Percentiles rank a stretch among this genome's conserved stretches.
phyloP scores from a whole-genome alignment of 2,329 filamentous ascomycete species.

The Ilyonectria destructans region DNA sequence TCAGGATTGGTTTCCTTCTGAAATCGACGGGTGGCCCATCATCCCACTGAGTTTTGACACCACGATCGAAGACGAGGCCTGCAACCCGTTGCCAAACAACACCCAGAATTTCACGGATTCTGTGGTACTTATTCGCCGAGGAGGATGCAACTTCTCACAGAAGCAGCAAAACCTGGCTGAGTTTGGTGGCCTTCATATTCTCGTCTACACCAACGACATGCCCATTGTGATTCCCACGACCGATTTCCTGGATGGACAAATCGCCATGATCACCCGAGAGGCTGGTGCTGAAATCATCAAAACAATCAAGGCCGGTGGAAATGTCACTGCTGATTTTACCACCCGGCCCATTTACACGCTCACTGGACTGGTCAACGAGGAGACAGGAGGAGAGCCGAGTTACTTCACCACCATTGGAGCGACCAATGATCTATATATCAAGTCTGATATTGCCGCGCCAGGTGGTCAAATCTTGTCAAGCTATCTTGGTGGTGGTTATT shows the following conservation, averaged over 20 bases:
- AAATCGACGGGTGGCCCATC: constrained; percentile 55
- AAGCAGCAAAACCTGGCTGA: constrained; percentile 51
- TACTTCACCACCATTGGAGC: constrained; percentile 62
- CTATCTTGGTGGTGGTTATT: constrained; percentile 53
- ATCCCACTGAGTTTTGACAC: constrained; percentile 37
- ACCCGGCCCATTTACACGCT: constrained; percentile 42
- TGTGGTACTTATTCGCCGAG: constrained; percentile 50
- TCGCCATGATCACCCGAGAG: constrained; percentile 32
- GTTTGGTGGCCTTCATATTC: constrained; percentile 49
- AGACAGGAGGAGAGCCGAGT: constrained; percentile 55
- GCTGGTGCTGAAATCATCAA: constrained; percentile 49
- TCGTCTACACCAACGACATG: constrained; percentile 52
- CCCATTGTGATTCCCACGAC: constrained; percentile 32
- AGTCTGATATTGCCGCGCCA: constrained; percentile 61
- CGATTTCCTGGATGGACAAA: constrained; percentile 30
- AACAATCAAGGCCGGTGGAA: constrained; percentile 44
- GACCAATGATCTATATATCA: constrained; percentile 60
- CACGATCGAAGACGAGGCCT: background rate
- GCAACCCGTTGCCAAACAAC: background rate
- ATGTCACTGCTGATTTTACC: constrained; percentile 52
- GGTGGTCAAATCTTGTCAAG: constrained; percentile 61
- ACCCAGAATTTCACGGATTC: constrained; percentile 28
- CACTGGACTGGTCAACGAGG: constrained; percentile 42
- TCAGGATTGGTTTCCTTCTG: constrained; percentile 52
- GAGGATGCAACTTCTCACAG: constrained; percentile 49